These are phyloP conservation scores for Candida oleophila DNA, from an alignment of 805 yeast genomes.

Conservation along the genomic window DNA sequence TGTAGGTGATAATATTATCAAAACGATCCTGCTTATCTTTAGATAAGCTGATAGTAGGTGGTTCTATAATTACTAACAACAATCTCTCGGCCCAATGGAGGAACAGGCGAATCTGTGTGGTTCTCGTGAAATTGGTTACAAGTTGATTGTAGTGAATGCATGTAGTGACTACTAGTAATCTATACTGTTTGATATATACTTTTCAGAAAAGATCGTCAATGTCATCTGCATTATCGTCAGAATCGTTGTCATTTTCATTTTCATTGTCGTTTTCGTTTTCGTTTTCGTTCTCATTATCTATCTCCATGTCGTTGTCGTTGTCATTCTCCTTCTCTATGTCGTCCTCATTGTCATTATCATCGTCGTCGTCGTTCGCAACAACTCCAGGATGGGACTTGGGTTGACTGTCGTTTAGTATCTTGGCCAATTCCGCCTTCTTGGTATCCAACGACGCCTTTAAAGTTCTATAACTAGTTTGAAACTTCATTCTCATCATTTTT, in stretches of 20 bases:
- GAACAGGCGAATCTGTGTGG: too few species aligned
- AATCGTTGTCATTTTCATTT: slow-evolving; percentile 18
- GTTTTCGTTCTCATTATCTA: slow-evolving; percentile 29
- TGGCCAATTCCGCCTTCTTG: slow-evolving; percentile 64
- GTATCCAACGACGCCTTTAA: slow-evolving; percentile 79
- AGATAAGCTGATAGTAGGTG: too few species aligned
- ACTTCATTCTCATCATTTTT: slow-evolving; percentile 83
- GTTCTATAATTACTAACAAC: too few species aligned
- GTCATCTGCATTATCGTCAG: slow-evolving; percentile 29
- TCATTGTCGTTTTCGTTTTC: slow-evolving; percentile 30
- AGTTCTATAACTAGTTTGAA: slow-evolving; percentile 74
- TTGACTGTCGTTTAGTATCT: slow-evolving; percentile 25
- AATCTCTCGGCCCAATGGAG: too few species aligned
- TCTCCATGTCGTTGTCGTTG: slow-evolving; percentile 29
- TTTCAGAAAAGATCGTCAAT: slow-evolving; percentile 37
- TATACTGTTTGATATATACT: too few species aligned
- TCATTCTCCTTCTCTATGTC: slow-evolving; percentile 29
- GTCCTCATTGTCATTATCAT: slow-evolving; percentile 24
- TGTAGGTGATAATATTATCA: too few species aligned
- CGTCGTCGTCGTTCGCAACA: slow-evolving; percentile 25
- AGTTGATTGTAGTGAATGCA: too few species aligned
- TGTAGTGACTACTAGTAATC: too few species aligned
- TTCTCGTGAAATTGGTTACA: too few species aligned
- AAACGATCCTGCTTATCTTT: too few species aligned
- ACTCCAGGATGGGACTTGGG: slow-evolving; percentile 19